These are phyloP conservation scores for Triticum timopheevii DNA, from an alignment of 176 grass and related monocot genomes.

Conservation along the genomic window DNA sequence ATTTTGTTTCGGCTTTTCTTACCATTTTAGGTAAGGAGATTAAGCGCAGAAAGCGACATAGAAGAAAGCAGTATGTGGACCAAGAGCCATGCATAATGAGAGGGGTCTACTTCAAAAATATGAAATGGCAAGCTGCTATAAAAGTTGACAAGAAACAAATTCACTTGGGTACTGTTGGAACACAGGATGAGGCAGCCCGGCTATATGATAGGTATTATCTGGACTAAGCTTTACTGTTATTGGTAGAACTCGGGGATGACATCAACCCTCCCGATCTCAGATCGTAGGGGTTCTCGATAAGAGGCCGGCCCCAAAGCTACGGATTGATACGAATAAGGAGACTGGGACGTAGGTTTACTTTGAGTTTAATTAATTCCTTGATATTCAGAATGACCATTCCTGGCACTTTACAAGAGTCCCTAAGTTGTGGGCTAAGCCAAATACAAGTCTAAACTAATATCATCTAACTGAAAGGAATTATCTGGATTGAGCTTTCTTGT, in stretches of 20 bases:
- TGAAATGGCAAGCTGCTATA: constrained; percentile 99
- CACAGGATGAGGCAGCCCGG: constrained; percentile 89
- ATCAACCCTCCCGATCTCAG: background rate
- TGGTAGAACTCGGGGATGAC: background rate
- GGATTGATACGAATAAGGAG: background rate
- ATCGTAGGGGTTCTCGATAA: background rate
- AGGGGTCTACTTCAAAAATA: constrained; percentile 98
- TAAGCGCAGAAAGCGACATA: constrained; percentile 84
- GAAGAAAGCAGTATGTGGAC: constrained; percentile 86
- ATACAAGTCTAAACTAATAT: background rate
- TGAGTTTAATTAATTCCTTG: background rate
- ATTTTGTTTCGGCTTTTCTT: constrained; percentile 5
- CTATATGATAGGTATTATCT: constrained; percentile 95
- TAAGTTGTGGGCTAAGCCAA: background rate
- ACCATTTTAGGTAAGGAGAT: constrained; percentile 75
- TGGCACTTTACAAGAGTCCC: background rate
- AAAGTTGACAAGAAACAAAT: constrained; percentile 99
- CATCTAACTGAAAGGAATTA: background rate
- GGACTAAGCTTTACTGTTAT: background rate
- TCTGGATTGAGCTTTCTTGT: background rate
- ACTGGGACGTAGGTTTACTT: background rate
- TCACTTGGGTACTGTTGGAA: constrained; percentile 92
- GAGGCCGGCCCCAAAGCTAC: background rate
- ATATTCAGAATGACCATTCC: too few relatives aligned
- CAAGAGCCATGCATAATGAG: constrained; percentile 94